phyloP scores from a whole-genome alignment of 345 rosid species.

The Kernera saxatilis region DNA sequence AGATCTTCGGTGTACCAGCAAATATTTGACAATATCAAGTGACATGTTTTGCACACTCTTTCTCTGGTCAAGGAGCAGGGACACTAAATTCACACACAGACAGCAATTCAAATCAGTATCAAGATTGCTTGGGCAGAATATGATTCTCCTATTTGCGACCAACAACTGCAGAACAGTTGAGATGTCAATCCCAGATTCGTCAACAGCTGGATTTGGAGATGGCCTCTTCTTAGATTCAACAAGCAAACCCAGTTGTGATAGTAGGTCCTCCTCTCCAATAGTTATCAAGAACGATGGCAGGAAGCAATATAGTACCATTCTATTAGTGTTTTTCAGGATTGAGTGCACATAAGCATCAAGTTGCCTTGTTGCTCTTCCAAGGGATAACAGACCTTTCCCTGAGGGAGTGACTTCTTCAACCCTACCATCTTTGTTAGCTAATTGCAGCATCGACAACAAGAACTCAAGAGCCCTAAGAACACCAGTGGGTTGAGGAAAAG shows the following conservation, averaged over 20 bases:
- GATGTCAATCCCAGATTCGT: constrained; percentile 73
- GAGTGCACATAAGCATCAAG: constrained; percentile 92
- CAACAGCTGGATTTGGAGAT: constrained; percentile 42
- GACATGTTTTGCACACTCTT: constrained; percentile 77
- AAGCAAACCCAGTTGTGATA: constrained; percentile 69
- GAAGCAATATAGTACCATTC: constrained; percentile 88
- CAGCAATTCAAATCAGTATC: constrained; percentile 95
- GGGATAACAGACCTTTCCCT: constrained; percentile 87
- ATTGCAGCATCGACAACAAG: constrained; percentile 87
- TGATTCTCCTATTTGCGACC: constrained; percentile 82
- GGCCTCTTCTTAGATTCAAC: constrained; percentile 61
- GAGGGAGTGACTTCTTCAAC: constrained; percentile 87
- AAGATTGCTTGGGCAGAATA: constrained; percentile 93
- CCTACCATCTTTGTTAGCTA: constrained; percentile 95
- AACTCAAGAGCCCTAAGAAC: constrained; percentile 85
- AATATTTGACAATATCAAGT: constrained; percentile 72
- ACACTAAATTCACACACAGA: constrained; percentile 77
- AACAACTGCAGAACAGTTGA: constrained; percentile 80
- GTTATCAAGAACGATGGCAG: constrained; percentile 81
- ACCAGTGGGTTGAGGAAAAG: constrained; percentile 80
- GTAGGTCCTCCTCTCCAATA: constrained; percentile 85
- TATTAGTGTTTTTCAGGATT: constrained; percentile 82
- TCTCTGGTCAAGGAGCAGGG: constrained; percentile 81
- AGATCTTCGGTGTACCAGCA: constrained; percentile 86
- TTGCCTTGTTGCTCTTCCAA: constrained; percentile 74